phyloP scores from a whole-genome alignment of 2,329 filamentous ascomycete species.

The Lasiodiplodia hormozganensis region DNA sequence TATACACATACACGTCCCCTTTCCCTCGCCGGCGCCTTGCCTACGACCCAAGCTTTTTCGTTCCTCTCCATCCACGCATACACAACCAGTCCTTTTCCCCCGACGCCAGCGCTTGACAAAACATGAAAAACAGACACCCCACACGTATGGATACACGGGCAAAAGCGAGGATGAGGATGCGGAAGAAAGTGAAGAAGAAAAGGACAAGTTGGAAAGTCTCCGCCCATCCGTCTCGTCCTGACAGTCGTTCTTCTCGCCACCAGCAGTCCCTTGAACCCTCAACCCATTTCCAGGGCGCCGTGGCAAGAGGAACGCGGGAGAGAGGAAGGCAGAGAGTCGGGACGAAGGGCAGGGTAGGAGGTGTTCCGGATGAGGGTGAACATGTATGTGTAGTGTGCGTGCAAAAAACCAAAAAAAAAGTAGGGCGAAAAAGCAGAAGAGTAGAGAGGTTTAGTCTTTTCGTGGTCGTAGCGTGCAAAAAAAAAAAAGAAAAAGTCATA shows the following conservation, averaged over 20 bases:
- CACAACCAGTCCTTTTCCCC: neutral
- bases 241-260: neutral
- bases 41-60: neutral
- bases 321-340: neutral
- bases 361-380: neutral
- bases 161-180: conserved; percentile 2
- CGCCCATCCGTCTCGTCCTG: neutral
- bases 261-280: neutral
- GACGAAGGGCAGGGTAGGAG: neutral
- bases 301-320: neutral
- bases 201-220: conserved; percentile 4
- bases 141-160: conserved; percentile 22
- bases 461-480: conserved; percentile 8
- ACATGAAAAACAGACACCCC: neutral
- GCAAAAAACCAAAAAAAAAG: neutral
- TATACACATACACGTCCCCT: neutral
- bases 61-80: neutral
- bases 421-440: neutral
- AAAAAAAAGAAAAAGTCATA: neutral
- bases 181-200: neutral
- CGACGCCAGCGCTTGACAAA: conserved; percentile 20
- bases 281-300: conserved; percentile 11
- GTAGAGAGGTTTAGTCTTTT: conserved; percentile 25
- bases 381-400: conserved; percentile 8
- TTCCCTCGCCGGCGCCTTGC: neutral